These are phyloP conservation scores for Bryoglossum gracile DNA, from an alignment of 495 filamentous ascomycete genomes.

Conservation along the genomic window DNA sequence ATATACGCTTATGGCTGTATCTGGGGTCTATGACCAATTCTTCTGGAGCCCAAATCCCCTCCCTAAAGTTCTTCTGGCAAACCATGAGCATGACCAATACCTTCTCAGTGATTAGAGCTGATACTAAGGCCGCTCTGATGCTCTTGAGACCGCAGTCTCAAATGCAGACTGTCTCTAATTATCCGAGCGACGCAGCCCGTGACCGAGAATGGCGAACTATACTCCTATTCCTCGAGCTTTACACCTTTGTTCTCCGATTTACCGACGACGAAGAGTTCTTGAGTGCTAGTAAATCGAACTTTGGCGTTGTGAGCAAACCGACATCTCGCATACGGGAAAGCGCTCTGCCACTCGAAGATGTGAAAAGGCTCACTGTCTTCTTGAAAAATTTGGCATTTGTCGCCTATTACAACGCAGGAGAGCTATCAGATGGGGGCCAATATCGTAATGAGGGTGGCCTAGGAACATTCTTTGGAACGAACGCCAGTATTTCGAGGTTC, in stretches of 20 bases:
- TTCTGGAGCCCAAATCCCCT: slow-evolving; percentile 46
- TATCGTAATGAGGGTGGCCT: slow-evolving; percentile 42
- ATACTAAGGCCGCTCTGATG: slow-evolving; percentile 49
- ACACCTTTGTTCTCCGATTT: slow-evolving; percentile 81
- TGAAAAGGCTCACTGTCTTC: slow-evolving; percentile 71
- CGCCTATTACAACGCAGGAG: slow-evolving; percentile 74
- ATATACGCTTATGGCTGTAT: slow-evolving; percentile 94
- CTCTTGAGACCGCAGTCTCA: slow-evolving; percentile 42
- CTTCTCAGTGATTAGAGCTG: slow-evolving; percentile 56
- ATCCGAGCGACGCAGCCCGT: slow-evolving; percentile 21
- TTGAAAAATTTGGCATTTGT: slow-evolving; percentile 91
- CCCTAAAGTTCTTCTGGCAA: slow-evolving; percentile 86
- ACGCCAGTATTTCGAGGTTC: slow-evolving; percentile 12
- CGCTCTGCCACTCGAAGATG: slow-evolving; percentile 59
- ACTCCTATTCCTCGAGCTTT: slow-evolving; percentile 87
- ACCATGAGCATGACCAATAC: slow-evolving; percentile 58
- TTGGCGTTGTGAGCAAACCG: slow-evolving; percentile 29
- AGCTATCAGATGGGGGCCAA: slow-evolving; percentile 51
- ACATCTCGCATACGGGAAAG: slow-evolving; percentile 49
- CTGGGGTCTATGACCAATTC: slow-evolving; percentile 59
- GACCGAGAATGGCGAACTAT: slow-evolving; percentile 84
- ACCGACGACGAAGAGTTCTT: slow-evolving; percentile 92
- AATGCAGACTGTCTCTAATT: slow-evolving; percentile 15
- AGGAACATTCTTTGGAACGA: slow-evolving; percentile 46
- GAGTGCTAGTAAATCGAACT: slow-evolving; percentile 26